Evolutionary conservation across 306 rosid genomes (phyloP), one percentile per base, ranked within the genome.

Genomic region (Macrotyloma uniflorum): DNA sequence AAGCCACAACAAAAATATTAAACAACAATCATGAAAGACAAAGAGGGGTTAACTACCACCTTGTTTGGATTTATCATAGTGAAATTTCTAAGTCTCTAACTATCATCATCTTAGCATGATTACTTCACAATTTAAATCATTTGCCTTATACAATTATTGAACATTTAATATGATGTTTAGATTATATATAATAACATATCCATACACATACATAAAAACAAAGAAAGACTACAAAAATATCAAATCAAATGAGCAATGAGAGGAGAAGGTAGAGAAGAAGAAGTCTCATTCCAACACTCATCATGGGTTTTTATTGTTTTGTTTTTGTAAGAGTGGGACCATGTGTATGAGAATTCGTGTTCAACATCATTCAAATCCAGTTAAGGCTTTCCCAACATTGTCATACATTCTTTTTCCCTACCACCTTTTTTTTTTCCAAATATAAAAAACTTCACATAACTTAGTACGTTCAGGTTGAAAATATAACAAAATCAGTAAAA

Each of bases 291-390:
- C 84, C 53, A 65, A 65, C 70, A 55, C 28, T 35, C 6, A 76
- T 35, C 28, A 66, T 18, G 57, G 73, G n/a, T n/a, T n/a, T n/a
- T n/a, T n/a, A n/a, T n/a, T n/a, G n/a, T n/a, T n/a, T n/a, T n/a
- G n/a, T n/a, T n/a, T n/a, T n/a, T n/a, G n/a, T n/a, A n/a, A n/a
- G n/a, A 16, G 18, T 32, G 75, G 75, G 80, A 45, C 80, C 84
- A 22, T 67, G 8, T 74, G 65, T 42, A 20, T 65, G 50, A 30
- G 50, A 50, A 73, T 73, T 72, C 35, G 1, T 47, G 54, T 15
- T 73, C 84, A 72, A 18, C 75, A 79, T 36, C 72, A 59, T 72
- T 72, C 78, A 61, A 23, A 70, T 50, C 77, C 32, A 61, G 33
- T 20, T 58, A 22, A 24, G 46, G 19, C 3, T 11, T 72, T 57